Evolutionary conservation across 306 rosid genomes (phyloP).

Genomic region (Phaseolus lunatus): DNA sequence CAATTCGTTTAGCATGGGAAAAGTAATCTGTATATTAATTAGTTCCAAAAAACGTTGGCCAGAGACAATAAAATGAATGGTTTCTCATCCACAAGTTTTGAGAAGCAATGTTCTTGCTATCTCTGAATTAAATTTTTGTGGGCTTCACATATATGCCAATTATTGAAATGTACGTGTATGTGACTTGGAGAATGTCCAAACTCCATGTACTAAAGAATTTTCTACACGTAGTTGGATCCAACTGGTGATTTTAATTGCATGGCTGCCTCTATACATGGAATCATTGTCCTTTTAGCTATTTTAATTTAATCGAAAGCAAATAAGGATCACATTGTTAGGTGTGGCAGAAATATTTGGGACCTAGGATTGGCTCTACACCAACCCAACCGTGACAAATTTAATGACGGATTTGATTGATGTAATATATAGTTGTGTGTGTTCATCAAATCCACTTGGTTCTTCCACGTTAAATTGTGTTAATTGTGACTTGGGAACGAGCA

Average conservation of each 20-base stretch:
- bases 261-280: slow-evolving; percentile 4
- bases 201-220: slow-evolving; percentile 35
- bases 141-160: slow-evolving; percentile 37
- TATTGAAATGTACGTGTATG: slow-evolving; percentile 15
- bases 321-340: slow-evolving; percentile 32
- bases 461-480: not conserved
- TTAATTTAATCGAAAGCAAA: not conserved
- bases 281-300: slow-evolving; percentile 45
- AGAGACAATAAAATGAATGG: slow-evolving; percentile 23
- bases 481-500: not conserved
- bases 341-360: slow-evolving; percentile 17
- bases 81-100: slow-evolving; percentile 32
- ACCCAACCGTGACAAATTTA: slow-evolving; percentile 36
- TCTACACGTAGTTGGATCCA: slow-evolving; percentile 61
- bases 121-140: slow-evolving; percentile 45
- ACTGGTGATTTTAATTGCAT: slow-evolving; percentile 47
- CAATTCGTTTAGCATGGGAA: not conserved
- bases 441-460: slow-evolving; percentile 17
- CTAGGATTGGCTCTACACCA: slow-evolving; percentile 38
- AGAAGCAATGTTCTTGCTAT: not conserved
- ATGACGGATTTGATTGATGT: not conserved
- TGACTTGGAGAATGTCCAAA: slow-evolving; percentile 45
- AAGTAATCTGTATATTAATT: no score
- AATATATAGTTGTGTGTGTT: not conserved
- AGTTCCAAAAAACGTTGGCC: slow-evolving; percentile 5